Percentiles rank a stretch among this genome's conserved stretches.
Evolutionary conservation across 805 yeast genomes (phyloP).

Genomic region (Komagataella kurtzmanii): DNA sequence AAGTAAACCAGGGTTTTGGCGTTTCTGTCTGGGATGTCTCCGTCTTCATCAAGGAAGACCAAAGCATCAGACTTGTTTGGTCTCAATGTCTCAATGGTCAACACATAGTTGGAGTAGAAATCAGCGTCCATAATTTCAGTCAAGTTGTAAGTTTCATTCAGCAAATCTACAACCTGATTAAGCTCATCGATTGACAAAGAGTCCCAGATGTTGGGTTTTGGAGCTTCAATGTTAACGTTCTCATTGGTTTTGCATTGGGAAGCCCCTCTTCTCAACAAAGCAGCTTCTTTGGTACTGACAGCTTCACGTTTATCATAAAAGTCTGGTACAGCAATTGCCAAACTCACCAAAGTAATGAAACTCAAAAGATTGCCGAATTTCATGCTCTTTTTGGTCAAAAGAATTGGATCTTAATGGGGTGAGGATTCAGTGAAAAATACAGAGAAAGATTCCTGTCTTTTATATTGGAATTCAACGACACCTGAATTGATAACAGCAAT

Average conservation of each 20-base stretch:
- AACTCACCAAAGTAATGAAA: not conserved
- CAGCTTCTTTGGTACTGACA: not conserved
- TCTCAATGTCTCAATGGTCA: conserved; percentile 5
- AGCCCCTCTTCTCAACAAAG: not conserved
- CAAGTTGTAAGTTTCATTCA: not conserved
- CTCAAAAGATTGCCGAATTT: not conserved
- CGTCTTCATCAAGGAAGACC: conserved; percentile 9
- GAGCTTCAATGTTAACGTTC: not conserved
- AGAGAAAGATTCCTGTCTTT: not conserved
- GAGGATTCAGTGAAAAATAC: not conserved
- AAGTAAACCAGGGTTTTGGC: conserved; percentile 2
- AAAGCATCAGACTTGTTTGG: conserved; percentile 16
- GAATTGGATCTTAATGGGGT: not conserved
- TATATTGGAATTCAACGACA: not conserved
- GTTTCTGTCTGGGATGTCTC: conserved; percentile 9
- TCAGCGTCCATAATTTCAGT: conserved; percentile 1
- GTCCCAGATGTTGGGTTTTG: conserved; percentile 3
- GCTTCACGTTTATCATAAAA: not conserved
- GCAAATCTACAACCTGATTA: not conserved
- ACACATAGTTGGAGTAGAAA: conserved; percentile 1
- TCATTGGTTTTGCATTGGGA: not conserved
- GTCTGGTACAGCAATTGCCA: not conserved
- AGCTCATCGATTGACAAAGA: not conserved
- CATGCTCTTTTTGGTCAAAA: not conserved
- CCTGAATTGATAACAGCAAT: too few relatives aligned